phyloP scores from a whole-genome alignment of 371 early-diverging fungal genomes.

The Mucor racemosus region DNA sequence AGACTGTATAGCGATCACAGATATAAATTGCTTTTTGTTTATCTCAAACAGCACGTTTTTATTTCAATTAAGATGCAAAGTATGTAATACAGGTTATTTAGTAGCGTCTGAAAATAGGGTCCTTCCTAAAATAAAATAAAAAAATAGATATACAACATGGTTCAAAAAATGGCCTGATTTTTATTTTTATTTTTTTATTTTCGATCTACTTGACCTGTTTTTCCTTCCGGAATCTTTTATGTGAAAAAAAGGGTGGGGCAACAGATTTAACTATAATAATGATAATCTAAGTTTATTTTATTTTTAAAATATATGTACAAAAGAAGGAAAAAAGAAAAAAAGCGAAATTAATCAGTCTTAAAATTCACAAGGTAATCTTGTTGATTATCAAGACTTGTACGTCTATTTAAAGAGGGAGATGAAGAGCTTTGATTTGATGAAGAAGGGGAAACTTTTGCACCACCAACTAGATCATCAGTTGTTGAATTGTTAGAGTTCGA shows the following conservation, averaged over 20 bases:
- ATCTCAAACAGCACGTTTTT: too few species aligned
- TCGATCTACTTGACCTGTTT: not conserved
- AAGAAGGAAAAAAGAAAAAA: not conserved
- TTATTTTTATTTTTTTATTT: not conserved
- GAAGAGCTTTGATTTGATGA: not conserved
- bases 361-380: not conserved
- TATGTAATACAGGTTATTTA: too few species aligned
- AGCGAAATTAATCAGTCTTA: not conserved
- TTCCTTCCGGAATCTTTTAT: not conserved
- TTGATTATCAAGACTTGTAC: not conserved
- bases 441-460: not conserved
- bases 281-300: not conserved
- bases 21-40: too few species aligned
- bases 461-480: not conserved
- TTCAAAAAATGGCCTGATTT: slow-evolving; percentile 1
- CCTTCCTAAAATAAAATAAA: too few species aligned
- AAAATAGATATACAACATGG: too few species aligned
- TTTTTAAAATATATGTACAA: not conserved
- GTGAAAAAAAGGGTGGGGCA: not conserved
- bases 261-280: not conserved
- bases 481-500: not conserved
- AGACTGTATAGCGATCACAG: too few species aligned
- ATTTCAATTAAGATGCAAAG: too few species aligned
- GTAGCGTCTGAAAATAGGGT: too few species aligned
- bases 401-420: not conserved